Conservation (phyloP, 805 yeast species). For the Saccharomycopsis javanensis region DNA sequence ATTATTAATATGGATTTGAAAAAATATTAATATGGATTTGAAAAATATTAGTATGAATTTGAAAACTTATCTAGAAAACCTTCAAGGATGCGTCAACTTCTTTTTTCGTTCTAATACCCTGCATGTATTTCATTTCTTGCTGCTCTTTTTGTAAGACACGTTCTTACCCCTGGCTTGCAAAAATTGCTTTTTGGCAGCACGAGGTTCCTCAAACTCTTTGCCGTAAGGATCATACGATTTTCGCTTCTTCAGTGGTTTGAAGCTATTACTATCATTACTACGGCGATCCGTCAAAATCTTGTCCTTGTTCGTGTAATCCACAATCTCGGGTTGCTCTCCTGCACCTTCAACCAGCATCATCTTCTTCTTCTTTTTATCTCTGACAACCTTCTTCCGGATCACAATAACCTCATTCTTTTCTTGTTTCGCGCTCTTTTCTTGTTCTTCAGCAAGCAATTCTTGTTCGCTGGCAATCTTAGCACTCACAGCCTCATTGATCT, state of each 20-base stretch:
- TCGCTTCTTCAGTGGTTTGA: conserved; percentile 27
- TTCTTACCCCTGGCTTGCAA: conserved; percentile 10
- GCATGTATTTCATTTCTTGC: background rate
- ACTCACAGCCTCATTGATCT: background rate
- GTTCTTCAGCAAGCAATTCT: background rate
- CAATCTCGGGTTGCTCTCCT: conserved; percentile 17
- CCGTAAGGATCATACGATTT: conserved; percentile 52
- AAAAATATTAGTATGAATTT: no score
- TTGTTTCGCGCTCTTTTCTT: conserved; percentile 1
- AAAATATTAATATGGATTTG: no score
- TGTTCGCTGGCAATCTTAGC: background rate
- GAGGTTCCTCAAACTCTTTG: conserved; percentile 40
- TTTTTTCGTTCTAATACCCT: no score
- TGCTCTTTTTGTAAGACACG: conserved; percentile 10
- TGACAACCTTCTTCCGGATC: conserved; percentile 9
- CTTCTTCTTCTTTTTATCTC: conserved; percentile 5
- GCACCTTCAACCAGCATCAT: conserved; percentile 3
- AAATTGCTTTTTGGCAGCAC: conserved; percentile 30
- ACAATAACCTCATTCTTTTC: conserved; percentile 15
- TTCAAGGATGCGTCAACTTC: no score
- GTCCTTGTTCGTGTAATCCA: conserved; percentile 38
- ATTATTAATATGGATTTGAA: no score
- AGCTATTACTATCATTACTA: conserved; percentile 8
- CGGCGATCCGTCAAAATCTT: conserved; percentile 29
- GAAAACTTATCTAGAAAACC: no score